A percentile compares a stretch with the other conserved stretches of the same genome.
Evolutionary conservation across 108 stramenopile species (phyloP).

Genomic region (Poteriospumella lacustris): DNA sequence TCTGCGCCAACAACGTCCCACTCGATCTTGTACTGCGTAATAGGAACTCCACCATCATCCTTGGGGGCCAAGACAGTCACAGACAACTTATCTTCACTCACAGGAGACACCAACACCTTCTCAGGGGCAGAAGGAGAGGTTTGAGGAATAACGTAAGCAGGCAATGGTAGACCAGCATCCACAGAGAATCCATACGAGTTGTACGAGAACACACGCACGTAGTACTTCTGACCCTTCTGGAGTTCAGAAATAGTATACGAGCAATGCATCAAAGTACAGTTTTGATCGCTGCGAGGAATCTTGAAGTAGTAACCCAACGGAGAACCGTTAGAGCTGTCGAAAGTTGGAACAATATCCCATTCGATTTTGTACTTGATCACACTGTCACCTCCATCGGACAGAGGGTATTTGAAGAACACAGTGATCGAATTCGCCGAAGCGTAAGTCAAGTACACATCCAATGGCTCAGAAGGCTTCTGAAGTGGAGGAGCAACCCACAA

Average conservation of each 20-base stretch:
- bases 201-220: constrained; percentile 71
- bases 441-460: constrained; percentile 46
- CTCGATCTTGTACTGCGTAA: constrained; percentile 67
- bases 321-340: constrained; percentile 37
- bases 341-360: constrained; percentile 48
- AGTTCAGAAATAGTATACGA: constrained; percentile 49
- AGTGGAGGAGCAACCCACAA: constrained; percentile 56
- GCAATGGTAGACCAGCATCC: constrained; percentile 30
- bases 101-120: constrained; percentile 27
- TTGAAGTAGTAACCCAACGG: constrained; percentile 58
- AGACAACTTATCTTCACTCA: constrained; percentile 36
- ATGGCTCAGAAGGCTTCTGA: constrained; percentile 61
- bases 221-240: constrained; percentile 55
- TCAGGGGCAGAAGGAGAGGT: constrained; percentile 43
- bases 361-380: constrained; percentile 62
- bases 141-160: constrained; percentile 37
- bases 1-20: constrained; percentile 63
- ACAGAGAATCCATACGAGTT: constrained; percentile 62
- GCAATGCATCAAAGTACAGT: constrained; percentile 42
- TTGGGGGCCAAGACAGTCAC: constrained; percentile 61
- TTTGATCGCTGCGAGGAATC: constrained; percentile 35
- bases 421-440: constrained; percentile 41
- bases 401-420: constrained; percentile 46
- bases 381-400: constrained; percentile 47
- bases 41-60: constrained; percentile 64